Percentiles rank a stretch among this genome's conserved stretches.
phyloP scores from a whole-genome alignment of 1,284 basidiomycete genomes.

The Gomphus sp. region DNA sequence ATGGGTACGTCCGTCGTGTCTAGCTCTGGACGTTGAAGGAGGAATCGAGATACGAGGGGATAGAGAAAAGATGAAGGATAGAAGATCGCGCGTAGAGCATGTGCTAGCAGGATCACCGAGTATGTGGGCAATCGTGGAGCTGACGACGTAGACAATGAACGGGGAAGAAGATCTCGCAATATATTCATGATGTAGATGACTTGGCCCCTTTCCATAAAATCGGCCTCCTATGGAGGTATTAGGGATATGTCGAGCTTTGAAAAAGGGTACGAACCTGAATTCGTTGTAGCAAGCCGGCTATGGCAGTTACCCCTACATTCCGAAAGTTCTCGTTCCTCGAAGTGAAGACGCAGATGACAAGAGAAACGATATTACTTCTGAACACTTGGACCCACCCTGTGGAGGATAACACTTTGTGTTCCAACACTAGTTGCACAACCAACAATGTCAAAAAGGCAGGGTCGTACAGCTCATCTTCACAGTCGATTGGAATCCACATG shows the following conservation, averaged over 20 bases:
- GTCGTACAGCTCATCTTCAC: conserved; percentile 57
- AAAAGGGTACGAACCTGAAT: conserved; percentile 36
- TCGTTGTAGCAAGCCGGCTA: conserved; percentile 42
- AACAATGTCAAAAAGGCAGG: conserved; percentile 72
- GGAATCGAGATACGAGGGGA: conserved; percentile 70
- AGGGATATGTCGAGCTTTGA: conserved; percentile 10
- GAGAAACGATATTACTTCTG: conserved; percentile 68
- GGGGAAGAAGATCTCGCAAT: conserved; percentile 50
- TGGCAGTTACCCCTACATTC: conserved; percentile 42
- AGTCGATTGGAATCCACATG: conserved; percentile 12
- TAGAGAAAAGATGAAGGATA: conserved; percentile 77
- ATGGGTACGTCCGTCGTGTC: conserved; percentile 76
- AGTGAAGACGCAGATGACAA: conserved; percentile 70
- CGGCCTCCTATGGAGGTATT: conserved; percentile 36
- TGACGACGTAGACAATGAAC: conserved; percentile 20
- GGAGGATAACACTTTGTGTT: conserved; percentile 47
- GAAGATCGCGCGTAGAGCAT: conserved; percentile 71
- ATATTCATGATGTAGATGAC: conserved; percentile 68
- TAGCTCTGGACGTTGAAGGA: conserved; percentile 73
- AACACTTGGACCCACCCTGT: conserved; percentile 81
- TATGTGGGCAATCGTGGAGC: conserved; percentile 57
- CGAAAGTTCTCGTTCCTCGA: conserved; percentile 56
- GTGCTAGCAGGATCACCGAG: conserved; percentile 71
- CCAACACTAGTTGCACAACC: conserved; percentile 52
- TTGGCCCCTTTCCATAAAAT: conserved; percentile 78